Percentiles rank a stretch among this genome's conserved stretches.
These are phyloP conservation scores for Penicillium corylophilum DNA, from an alignment of 2,329 filamentous ascomycete genomes.

Conservation along the genomic window DNA sequence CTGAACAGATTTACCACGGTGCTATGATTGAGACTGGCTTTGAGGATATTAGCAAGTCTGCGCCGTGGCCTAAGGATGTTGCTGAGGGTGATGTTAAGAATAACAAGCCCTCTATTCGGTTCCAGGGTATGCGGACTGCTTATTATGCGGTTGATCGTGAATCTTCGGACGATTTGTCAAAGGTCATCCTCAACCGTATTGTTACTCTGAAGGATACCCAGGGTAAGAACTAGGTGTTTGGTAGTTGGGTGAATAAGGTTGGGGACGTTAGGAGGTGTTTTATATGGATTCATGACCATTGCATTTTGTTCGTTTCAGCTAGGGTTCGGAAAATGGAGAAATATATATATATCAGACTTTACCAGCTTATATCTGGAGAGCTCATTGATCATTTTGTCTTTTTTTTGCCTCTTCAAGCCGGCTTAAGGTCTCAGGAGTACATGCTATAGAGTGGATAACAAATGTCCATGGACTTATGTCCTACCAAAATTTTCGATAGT, in stretches of 20 bases:
- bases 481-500: no score
- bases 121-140: slow-evolving; percentile 87
- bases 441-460: neutral
- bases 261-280: slow-evolving; percentile 6
- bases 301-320: slow-evolving; percentile 9
- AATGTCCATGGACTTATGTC: no score
- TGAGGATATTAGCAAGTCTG: slow-evolving; percentile 68
- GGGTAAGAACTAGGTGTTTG: slow-evolving; percentile 25
- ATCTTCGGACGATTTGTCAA: slow-evolving; percentile 63
- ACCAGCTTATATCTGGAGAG: neutral
- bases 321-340: neutral
- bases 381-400: neutral
- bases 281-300: slow-evolving; percentile 20
- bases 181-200: slow-evolving; percentile 84
- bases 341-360: neutral
- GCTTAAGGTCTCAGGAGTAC: neutral
- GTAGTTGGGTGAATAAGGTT: neutral
- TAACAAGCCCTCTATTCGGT: slow-evolving; percentile 74
- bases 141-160: slow-evolving; percentile 66
- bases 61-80: slow-evolving; percentile 78
- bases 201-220: slow-evolving; percentile 78
- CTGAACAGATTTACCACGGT: slow-evolving; percentile 73
- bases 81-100: slow-evolving; percentile 37
- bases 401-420: neutral
- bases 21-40: slow-evolving; percentile 83